phyloP scores from a whole-genome alignment of 768 basidiomycete genomes.

The Agaricus subrufescens region DNA sequence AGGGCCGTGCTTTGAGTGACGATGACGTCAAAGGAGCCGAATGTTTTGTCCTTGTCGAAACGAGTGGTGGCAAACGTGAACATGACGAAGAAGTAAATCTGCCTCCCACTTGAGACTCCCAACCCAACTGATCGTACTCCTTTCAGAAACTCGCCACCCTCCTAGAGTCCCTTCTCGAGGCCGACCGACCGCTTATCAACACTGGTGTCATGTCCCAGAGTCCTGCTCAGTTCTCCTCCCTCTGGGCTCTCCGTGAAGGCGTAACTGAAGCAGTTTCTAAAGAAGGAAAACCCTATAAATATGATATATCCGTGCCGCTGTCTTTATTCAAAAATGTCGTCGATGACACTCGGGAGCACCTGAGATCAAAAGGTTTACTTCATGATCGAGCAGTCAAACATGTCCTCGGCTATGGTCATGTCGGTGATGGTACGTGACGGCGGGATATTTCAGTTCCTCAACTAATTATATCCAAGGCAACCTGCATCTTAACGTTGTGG shows the following conservation, averaged over 20 bases:
- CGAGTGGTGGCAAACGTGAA: conserved; percentile 86
- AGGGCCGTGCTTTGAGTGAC: conserved; percentile 70
- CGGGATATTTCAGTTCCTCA: background rate
- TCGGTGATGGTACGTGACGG: conserved; percentile 78
- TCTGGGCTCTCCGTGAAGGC: conserved; percentile 92
- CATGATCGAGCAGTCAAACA: conserved; percentile 72
- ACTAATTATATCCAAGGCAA: conserved; percentile 54
- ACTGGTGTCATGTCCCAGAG: conserved; percentile 92
- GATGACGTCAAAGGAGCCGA: conserved; percentile 72
- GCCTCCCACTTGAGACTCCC: background rate
- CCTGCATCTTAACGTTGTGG: conserved; percentile 88
- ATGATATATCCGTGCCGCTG: conserved; percentile 89
- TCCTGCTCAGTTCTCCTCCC: conserved; percentile 79
- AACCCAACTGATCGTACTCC: background rate
- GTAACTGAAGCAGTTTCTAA: conserved; percentile 91
- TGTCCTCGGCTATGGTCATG: conserved; percentile 92
- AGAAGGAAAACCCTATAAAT: conserved; percentile 95
- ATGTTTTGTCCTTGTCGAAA: conserved; percentile 92
- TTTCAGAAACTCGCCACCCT: conserved; percentile 79
- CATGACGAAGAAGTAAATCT: conserved; percentile 84
- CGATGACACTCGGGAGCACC: conserved; percentile 68
- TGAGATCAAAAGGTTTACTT: conserved; percentile 65
- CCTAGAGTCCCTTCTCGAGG: conserved; percentile 71
- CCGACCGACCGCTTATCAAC: conserved; percentile 71
- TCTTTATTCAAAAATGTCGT: conserved; percentile 85